Conservation (phyloP, 1,139 yeast species). For the Ogataea hybrid region DNA sequence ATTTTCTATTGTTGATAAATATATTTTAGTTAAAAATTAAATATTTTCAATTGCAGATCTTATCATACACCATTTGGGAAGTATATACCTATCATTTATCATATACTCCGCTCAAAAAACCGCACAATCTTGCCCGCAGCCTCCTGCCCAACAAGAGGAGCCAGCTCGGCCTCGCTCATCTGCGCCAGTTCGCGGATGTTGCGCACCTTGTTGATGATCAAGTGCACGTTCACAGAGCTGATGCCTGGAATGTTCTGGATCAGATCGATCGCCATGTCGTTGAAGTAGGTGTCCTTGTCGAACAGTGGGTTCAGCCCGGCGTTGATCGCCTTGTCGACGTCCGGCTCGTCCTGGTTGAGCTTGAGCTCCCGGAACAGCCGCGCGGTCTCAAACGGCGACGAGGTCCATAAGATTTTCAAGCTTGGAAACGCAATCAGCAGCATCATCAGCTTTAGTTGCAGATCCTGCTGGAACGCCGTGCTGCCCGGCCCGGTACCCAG, state of each 20-base stretch:
- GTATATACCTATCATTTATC: no score
- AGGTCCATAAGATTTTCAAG: slow-evolving; percentile 83
- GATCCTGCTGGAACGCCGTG: slow-evolving; percentile 57
- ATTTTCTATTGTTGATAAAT: no score
- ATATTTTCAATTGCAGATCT: no score
- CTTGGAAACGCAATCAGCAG: slow-evolving; percentile 75
- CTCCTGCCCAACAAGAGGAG: slow-evolving; percentile 63
- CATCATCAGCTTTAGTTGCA: slow-evolving; percentile 73
- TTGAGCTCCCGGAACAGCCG: slow-evolving; percentile 80
- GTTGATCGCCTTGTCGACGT: slow-evolving; percentile 61
- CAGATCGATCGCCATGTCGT: slow-evolving; percentile 69
- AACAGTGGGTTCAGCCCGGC: slow-evolving; percentile 55
- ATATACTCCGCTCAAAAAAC: slow-evolving; percentile 42
- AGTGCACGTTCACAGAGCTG: slow-evolving; percentile 60
- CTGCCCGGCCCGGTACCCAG: slow-evolving; percentile 34
- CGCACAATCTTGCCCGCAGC: slow-evolving; percentile 59
- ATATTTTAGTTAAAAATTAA: no score
- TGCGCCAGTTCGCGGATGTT: slow-evolving; percentile 54
- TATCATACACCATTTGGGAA: no score
- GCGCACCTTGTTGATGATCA: slow-evolving; percentile 56
- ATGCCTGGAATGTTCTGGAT: slow-evolving; percentile 85
- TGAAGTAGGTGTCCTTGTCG: slow-evolving; percentile 34
- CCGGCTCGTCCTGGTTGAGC: slow-evolving; percentile 77
- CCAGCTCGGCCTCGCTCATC: slow-evolving; percentile 47
- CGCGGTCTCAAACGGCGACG: slow-evolving; percentile 90